These are phyloP conservation scores for Halteria grandinella DNA, from an alignment of 73 alveolate species.

Conservation along the genomic window DNA sequence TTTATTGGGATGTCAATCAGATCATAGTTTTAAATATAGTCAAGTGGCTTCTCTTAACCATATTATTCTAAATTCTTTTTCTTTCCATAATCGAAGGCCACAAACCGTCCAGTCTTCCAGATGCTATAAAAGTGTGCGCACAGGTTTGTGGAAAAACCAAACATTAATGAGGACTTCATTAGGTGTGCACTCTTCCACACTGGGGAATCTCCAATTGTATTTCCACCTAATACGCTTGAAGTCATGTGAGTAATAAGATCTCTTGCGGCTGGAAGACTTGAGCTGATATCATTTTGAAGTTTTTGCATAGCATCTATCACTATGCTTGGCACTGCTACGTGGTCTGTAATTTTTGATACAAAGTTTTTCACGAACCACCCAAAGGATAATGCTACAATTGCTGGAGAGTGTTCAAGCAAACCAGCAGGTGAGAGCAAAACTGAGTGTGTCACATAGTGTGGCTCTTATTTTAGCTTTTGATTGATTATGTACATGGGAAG, in stretches of 20 bases:
- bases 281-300: constrained; percentile 25
- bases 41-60: no score
- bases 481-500: constrained; percentile 35
- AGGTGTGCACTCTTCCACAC: constrained; percentile 38
- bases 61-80: no score
- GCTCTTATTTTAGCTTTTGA: neutral
- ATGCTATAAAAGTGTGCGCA: constrained; percentile 13
- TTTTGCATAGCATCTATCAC: constrained; percentile 22
- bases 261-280: constrained; percentile 47
- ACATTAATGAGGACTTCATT: constrained; percentile 22
- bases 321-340: constrained; percentile 16
- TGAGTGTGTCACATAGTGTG: constrained; percentile 23
- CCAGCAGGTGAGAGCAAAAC: constrained; percentile 57
- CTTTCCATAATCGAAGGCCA: constrained; percentile 26
- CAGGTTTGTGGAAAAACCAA: constrained; percentile 30
- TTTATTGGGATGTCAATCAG: no score
- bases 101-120: neutral
- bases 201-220: constrained; percentile 35
- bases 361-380: constrained; percentile 18
- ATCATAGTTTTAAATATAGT: no score
- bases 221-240: constrained; percentile 47
- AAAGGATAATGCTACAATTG: neutral
- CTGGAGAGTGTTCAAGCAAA: constrained; percentile 27
- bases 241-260: constrained; percentile 18
- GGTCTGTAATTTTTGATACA: constrained; percentile 9